Evolutionary conservation across 1,139 yeast species (phyloP), one percentile per base, ranked within the genome.

Genomic region (Taphrina populina): DNA sequence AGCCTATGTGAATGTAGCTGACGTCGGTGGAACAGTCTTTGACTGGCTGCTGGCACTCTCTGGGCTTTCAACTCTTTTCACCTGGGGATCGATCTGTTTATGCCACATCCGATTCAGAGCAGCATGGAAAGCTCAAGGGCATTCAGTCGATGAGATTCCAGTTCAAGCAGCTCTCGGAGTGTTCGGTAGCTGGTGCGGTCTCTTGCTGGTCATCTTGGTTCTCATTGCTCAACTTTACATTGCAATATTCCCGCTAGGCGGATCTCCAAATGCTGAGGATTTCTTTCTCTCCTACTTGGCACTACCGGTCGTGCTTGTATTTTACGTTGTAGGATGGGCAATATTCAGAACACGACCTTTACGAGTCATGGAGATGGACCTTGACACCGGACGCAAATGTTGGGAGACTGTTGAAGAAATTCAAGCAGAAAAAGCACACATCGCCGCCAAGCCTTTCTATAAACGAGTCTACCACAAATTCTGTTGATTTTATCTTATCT

Each of bases 221-320:
- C 73, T 88, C 61, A 71, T 82, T 60, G 88, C 92, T 26, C 95
- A 87, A 73, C 83, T 85, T 71, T 84, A 90, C 88, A 76, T 83
- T 52, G 88, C 92, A 2, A 70, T 85, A 55, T 82, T 73, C 71
- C 95, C 95, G 58, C 68, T 83, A 58, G 85, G 83, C 21, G 75
- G 67, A 1, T 26, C 52, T 8, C 66, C 72, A 19, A 63, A 55
- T 65, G 76, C 73, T 39, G 62, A 66, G 20, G 63, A 64, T 57
- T 81, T 81, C 67, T 81, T 81, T 71, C 70, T 73, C 67, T 67
- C 74, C 52, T 81, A 80, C 66, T 68, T 81, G 63, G 81, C 83
- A 57, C 74, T 74, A 26, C 78, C 79, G 8, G 76, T 81, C 41
- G 76, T 78, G 61, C 41, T 80, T 7, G 71, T 69, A 7, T 74